phyloP scores from a whole-genome alignment of 106 monocot species.

The Dendrobium officinale region DNA sequence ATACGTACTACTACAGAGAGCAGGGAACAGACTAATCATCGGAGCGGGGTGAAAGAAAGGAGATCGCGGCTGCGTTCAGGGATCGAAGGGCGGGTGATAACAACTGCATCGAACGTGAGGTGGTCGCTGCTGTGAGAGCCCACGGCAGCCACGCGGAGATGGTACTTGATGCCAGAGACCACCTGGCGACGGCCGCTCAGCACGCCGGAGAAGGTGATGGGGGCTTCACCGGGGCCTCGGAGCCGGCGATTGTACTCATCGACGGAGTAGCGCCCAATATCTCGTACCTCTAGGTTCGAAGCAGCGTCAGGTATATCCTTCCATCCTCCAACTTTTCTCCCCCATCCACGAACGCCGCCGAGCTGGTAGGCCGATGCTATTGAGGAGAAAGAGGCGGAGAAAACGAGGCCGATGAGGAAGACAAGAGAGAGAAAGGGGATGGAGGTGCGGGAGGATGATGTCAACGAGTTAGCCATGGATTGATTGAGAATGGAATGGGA shows the following conservation, averaged over 20 bases:
- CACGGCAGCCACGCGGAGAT: constrained; percentile 10
- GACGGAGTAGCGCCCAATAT: constrained; percentile 33
- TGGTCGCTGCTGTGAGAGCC: background rate
- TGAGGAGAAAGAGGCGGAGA: background rate
- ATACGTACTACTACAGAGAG: background rate
- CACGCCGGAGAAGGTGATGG: constrained; percentile 23
- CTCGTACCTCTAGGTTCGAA: constrained; percentile 29
- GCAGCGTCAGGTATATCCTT: constrained; percentile 21
- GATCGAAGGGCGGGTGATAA: constrained; percentile 44
- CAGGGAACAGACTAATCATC: background rate
- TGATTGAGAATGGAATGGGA: background rate
- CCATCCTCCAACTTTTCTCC: constrained; percentile 20
- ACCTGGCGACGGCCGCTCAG: constrained; percentile 30
- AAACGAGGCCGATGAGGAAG: background rate
- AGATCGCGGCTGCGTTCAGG: constrained; percentile 10
- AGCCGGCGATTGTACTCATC: constrained; percentile 30
- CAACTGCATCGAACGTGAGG: constrained; percentile 35
- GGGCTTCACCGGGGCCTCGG: background rate
- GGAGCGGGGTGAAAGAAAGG: constrained; percentile 31
- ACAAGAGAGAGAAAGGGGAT: constrained; percentile 3
- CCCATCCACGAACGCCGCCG: background rate
- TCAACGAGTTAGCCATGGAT: background rate
- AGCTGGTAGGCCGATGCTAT: background rate
- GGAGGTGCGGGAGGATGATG: background rate
- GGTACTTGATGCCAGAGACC: constrained; percentile 36